phyloP scores from a whole-genome alignment of 352 stramenopile species.

The Phytophthora rubi region DNA sequence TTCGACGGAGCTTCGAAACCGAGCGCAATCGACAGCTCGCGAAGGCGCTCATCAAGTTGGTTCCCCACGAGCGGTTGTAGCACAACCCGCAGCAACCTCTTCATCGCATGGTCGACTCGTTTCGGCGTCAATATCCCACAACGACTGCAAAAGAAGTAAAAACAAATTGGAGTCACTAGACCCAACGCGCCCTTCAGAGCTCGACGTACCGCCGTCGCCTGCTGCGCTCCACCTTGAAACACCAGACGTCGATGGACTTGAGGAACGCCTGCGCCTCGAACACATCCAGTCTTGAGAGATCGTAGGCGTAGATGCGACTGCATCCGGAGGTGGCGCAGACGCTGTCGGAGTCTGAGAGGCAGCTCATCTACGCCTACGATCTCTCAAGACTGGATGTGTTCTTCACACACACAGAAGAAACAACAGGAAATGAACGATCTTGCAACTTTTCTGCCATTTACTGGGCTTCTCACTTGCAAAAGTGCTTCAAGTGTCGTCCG shows the following conservation, averaged over 20 bases:
- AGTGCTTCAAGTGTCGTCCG: conserved; percentile 36
- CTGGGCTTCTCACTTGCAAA: conserved; percentile 31
- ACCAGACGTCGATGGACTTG: conserved; percentile 19
- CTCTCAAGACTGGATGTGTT: conserved; percentile 37
- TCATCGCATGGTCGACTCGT: conserved; percentile 15
- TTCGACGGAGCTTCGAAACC: conserved; percentile 5
- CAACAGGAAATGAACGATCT: not conserved
- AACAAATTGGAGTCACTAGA: not conserved
- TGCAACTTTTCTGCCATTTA: not conserved
- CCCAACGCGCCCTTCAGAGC: not conserved
- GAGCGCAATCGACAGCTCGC: conserved; percentile 14
- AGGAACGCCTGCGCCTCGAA: conserved; percentile 37
- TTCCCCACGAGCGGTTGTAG: conserved; percentile 1
- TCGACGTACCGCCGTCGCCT: not conserved
- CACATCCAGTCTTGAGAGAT: conserved; percentile 33
- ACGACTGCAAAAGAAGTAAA: not conserved
- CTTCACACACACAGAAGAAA: not conserved
- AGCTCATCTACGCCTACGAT: conserved; percentile 32
- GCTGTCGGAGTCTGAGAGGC: conserved; percentile 23
- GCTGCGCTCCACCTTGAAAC: conserved; percentile 15
- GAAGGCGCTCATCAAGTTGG: conserved; percentile 1
- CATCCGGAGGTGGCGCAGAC: conserved; percentile 8
- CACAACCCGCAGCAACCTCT: conserved; percentile 23
- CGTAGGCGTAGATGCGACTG: conserved; percentile 24
- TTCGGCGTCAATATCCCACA: not conserved